Conservation (phyloP, 345 rosid genomes). For the Acer saccharum region DNA sequence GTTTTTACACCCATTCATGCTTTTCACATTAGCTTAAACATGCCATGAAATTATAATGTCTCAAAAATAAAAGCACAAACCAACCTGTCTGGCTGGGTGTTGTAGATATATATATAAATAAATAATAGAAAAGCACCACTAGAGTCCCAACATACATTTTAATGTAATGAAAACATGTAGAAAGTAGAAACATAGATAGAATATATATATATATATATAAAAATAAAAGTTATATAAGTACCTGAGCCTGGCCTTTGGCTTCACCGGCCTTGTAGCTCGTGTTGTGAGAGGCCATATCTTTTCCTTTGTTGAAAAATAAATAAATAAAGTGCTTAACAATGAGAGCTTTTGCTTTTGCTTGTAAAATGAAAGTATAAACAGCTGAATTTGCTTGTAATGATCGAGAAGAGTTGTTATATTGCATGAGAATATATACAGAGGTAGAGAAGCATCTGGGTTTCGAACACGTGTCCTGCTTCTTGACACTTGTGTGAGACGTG, state of each 20-base stretch:
- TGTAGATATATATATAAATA: no score
- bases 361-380: background rate
- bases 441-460: background rate
- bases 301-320: background rate
- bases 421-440: background rate
- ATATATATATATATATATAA: background rate
- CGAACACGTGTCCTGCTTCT: constrained; percentile 19
- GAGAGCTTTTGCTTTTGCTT: background rate
- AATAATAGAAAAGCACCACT: background rate
- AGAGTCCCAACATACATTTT: background rate
- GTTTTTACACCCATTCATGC: background rate
- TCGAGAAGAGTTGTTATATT: no score
- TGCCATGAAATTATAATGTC: no score
- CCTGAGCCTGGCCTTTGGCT: constrained; percentile 59
- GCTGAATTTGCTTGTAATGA: background rate
- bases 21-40: no score
- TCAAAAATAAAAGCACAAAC: no score
- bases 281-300: constrained; percentile 61
- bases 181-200: no score
- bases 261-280: constrained; percentile 57
- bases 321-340: no score
- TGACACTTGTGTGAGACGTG: constrained; percentile 35
- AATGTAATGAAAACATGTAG: background rate
- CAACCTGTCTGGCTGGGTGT: no score
- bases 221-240: constrained; percentile 10